These are phyloP conservation scores for Litsea cubeba DNA, from an alignment of 164 flowering plant genomes.

Conservation along the genomic window DNA sequence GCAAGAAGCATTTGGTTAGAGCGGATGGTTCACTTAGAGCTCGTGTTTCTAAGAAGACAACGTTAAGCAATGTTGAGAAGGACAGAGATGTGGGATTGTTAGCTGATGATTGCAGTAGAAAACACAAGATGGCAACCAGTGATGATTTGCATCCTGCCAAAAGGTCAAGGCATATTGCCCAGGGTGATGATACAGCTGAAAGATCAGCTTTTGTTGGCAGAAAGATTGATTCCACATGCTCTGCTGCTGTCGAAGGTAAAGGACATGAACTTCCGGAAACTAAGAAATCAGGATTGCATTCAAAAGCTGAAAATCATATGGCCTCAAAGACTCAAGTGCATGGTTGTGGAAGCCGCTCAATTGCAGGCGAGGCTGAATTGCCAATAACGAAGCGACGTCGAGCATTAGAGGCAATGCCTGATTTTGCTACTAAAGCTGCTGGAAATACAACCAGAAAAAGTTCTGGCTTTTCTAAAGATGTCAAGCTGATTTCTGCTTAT, in stretches of 20 bases:
- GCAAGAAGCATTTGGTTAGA: slow-evolving; percentile 14
- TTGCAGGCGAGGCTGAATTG: slow-evolving; percentile 40
- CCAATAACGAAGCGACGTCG: slow-evolving; percentile 51
- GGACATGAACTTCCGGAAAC: slow-evolving; percentile 18
- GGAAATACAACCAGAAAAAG: slow-evolving; percentile 23
- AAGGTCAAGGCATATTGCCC: slow-evolving; percentile 26
- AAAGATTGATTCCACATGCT: slow-evolving; percentile 21
- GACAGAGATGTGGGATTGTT: slow-evolving; percentile 15
- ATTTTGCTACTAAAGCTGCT: slow-evolving; percentile 25
- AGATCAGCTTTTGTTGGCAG: slow-evolving; percentile 13
- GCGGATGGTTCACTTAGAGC: slow-evolving; percentile 8
- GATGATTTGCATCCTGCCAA: slow-evolving; percentile 30
- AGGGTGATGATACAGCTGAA: slow-evolving; percentile 20
- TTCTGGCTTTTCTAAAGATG: slow-evolving; percentile 23
- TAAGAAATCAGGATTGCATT: slow-evolving; percentile 22
- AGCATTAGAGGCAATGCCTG: slow-evolving; percentile 49
- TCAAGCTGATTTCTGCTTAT: slow-evolving; percentile 17
- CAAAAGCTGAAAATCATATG: slow-evolving; percentile 26
- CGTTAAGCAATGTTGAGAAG: slow-evolving; percentile 7
- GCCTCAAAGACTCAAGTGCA: slow-evolving; percentile 21
- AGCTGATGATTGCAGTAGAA: slow-evolving; percentile 17
- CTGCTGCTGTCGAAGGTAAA: slow-evolving; percentile 23
- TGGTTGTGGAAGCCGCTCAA: slow-evolving; percentile 20
- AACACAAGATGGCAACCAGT: slow-evolving; percentile 14
- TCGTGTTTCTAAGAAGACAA: neutral